Evolutionary conservation across 345 rosid species (phyloP), one percentile per base, ranked within the genome.

Genomic region (Euphorbia peplus): DNA sequence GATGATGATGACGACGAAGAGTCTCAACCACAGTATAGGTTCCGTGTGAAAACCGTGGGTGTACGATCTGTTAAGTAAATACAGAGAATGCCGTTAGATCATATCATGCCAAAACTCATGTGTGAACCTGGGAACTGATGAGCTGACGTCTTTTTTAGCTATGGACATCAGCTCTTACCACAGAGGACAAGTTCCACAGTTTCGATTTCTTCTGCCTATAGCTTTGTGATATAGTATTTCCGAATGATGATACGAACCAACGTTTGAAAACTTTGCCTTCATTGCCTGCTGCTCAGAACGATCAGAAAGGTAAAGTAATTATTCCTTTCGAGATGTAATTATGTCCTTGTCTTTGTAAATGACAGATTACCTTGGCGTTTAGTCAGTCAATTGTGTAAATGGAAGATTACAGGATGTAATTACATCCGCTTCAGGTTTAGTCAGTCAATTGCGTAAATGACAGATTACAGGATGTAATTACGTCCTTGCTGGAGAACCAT

Each of bases 11-110:
- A 72, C 3, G 86, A 85, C 0, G 93, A 86, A 22, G 92, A 86
- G 8, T 76, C 83, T 70, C 81, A 39, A 67, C 91, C 93, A 68
- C 93, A 84, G 78, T 93, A 84, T 72, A 79, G 92, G 39, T 93
- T 93, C 78, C 92, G 96, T 24, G 87, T 93, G 21, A 86, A 77
- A 81, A 90, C 93, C 22, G 90, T 85, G 16, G 96, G 95, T 50
- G 87, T 85, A 48, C 84, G 90, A 51, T 80, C 90, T 19, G 97
- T 93, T 47, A 91, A 89, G 76, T 93, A 64, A 65, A 59, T 30
- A 53, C 28, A 25, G 41, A 11, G 13, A 10, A 7, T 9, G 48
- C 12, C 13, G 42, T n/a, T 42, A 44, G 16, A 16, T 53, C 42
- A 10, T 37, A 47, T 46, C 32, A 29, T 57, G 46, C 19, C 28